These are phyloP conservation scores for Daedaleopsis nitida DNA, from an alignment of 768 basidiomycete species.

Conservation along the genomic window DNA sequence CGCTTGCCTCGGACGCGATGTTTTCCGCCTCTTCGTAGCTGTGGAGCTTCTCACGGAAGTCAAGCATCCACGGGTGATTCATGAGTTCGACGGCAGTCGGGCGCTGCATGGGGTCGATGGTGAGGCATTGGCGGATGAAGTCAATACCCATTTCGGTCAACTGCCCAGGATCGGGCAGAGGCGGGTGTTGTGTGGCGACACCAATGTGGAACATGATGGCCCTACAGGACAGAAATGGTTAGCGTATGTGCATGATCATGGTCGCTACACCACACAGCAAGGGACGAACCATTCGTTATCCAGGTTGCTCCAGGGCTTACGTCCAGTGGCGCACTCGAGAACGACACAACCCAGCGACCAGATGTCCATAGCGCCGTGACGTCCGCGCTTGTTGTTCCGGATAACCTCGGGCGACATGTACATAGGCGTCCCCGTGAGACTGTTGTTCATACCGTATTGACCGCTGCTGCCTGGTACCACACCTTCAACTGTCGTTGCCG, in stretches of 20 bases:
- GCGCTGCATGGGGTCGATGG: conserved; percentile 79
- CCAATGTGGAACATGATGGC: conserved; percentile 99
- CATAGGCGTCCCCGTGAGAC: conserved; percentile 97
- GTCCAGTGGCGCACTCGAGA: conserved; percentile 93
- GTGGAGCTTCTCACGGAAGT: conserved; percentile 71
- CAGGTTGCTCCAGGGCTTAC: conserved; percentile 97
- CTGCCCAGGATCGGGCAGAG: conserved; percentile 88
- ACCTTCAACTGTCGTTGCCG: conserved; percentile 33
- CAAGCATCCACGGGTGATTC: conserved; percentile 88
- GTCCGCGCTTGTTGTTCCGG: conserved; percentile 86
- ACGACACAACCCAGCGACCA: conserved; percentile 99
- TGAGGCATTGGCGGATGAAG: conserved; percentile 92
- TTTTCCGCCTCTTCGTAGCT: conserved; percentile 66
- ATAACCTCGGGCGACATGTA: conserved; percentile 99
- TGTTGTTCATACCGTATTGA: conserved; percentile 60
- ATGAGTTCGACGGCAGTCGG: conserved; percentile 86
- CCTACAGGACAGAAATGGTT: conserved; percentile 47
- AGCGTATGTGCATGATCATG: neutral
- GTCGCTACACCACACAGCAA: neutral
- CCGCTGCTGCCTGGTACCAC: conserved; percentile 37
- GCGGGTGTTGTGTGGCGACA: conserved; percentile 94
- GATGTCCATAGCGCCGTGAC: conserved; percentile 96
- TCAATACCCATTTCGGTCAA: conserved; percentile 87
- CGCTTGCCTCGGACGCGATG: conserved; percentile 49
- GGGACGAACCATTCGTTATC: conserved; percentile 93